Conservation (phyloP, 805 yeast genomes). For the Vanderwaltozyma tropicalis region DNA sequence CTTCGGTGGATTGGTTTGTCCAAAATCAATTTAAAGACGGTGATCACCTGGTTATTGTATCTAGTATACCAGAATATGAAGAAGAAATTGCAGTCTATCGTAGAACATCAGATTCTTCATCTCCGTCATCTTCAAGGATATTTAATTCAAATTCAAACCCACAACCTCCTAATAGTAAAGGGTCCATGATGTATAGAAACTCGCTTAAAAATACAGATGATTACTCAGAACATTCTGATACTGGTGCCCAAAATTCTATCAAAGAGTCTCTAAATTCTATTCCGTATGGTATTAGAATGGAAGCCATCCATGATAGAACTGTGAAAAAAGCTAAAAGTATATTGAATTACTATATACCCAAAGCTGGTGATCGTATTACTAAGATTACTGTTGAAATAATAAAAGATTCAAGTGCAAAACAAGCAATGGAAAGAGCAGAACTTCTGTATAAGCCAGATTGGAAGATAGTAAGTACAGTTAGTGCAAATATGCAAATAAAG, state of each 20-base stretch:
- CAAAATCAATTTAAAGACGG: constrained; percentile 47
- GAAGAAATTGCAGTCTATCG: constrained; percentile 2
- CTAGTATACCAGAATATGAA: constrained; percentile 36
- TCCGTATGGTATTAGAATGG: constrained; percentile 11
- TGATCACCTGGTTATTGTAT: constrained; percentile 50
- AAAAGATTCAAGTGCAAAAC: constrained; percentile 18
- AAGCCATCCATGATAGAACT: constrained; percentile 22
- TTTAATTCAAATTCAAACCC: neutral
- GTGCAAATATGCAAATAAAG: constrained; percentile 28
- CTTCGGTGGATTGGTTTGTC: constrained; percentile 60
- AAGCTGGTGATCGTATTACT: constrained; percentile 13
- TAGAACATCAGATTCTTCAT: neutral
- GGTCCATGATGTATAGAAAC: constrained; percentile 1
- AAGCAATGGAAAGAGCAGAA: constrained; percentile 14
- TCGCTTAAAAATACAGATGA: neutral
- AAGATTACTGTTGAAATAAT: constrained; percentile 26
- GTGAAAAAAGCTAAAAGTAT: constrained; percentile 15
- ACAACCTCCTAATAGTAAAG: constrained; percentile 2
- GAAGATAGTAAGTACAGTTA: constrained; percentile 26
- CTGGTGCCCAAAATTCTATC: too few relatives aligned
- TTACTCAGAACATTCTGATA: too few relatives aligned
- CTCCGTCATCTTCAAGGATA: neutral
- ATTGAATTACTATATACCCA: constrained; percentile 18
- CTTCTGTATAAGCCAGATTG: constrained; percentile 24
- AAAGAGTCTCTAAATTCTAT: neutral